phyloP scores from a whole-genome alignment of 768 basidiomycete species.

The Steccherinum ochraceum region DNA sequence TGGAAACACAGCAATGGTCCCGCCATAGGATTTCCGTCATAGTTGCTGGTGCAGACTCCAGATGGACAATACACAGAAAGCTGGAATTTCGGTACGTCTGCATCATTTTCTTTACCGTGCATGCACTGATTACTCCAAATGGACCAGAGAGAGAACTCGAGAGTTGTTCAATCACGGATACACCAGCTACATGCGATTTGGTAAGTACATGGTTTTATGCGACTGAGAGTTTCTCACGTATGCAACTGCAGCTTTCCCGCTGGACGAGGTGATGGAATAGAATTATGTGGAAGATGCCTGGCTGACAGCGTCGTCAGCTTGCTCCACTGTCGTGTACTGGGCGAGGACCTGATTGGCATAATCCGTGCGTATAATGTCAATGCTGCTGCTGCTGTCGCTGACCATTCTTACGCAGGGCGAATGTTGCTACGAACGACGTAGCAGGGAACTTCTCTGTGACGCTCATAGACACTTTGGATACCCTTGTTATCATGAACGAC shows the following conservation, averaged over 20 bases:
- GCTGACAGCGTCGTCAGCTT: constrained; percentile 40
- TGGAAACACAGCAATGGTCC: constrained; percentile 18
- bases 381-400: constrained; percentile 7
- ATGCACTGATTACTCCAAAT: neutral
- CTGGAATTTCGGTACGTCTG: constrained; percentile 19
- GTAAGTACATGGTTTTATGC: constrained; percentile 31
- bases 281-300: constrained; percentile 5
- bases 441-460: constrained; percentile 90
- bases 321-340: constrained; percentile 83
- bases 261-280: constrained; percentile 59
- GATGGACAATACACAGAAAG: constrained; percentile 21
- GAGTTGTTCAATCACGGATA: constrained; percentile 91
- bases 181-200: constrained; percentile 80
- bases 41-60: constrained; percentile 8
- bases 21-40: constrained; percentile 4
- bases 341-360: constrained; percentile 80
- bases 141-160: constrained; percentile 66
- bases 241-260: constrained; percentile 58
- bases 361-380: constrained; percentile 51
- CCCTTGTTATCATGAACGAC: constrained; percentile 84
- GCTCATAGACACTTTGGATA: constrained; percentile 78
- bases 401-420: constrained; percentile 39
- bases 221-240: neutral
- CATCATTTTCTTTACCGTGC: neutral
- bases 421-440: constrained; percentile 85